Evolutionary conservation across 2,329 filamentous ascomycete species (phyloP), one percentile per base, ranked within the genome.

Genomic region (Pseudocercospora musae): DNA sequence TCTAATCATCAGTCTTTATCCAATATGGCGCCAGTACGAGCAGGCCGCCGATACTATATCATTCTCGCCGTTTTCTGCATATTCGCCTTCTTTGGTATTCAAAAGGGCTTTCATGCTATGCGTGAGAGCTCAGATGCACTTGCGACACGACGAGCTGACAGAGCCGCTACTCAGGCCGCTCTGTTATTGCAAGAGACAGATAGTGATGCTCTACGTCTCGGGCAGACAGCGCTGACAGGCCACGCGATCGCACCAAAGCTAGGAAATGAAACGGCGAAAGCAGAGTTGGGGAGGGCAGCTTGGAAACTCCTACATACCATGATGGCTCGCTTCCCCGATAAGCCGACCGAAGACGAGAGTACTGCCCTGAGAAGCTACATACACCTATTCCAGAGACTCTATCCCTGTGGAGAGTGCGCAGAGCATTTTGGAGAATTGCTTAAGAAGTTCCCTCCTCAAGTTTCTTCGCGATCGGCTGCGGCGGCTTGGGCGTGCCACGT

Each of bases 181-280:
- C 20, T 37, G 4, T 15, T 57, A 33, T 37, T 62, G 7, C 49
- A 53, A 13, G 54, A 56, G 25, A 25, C 54, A 1, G 48, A 37
- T 0, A 53, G 54, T 18, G 46, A 56, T 15, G 31, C 52, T 23
- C 56, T 60, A 13, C 63, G 60, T 23, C 44, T 62, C 4, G 60
- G 40, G n/a, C 52, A 67, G 29, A 52, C 61, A 7, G 57, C 59
- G 8, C 31, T 68, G 18, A 55, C 54, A 3, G 65, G 65, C 40
- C 86, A 86, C 59, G 88, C 87, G 3, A 94, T 92, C 71, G 90
- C 90, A 56, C 88, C 90, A 1, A 92, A 91, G 77, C 80, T 95
- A 58, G 91, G 90, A 72, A 95, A 95, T 77, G 90, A 89, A 63
- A 95, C 91, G 6, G 80, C 86, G 58, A 95, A 94, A 75, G 86